Conservation (phyloP, 345 rosid species). For the Pseudoturritis turrita region DNA sequence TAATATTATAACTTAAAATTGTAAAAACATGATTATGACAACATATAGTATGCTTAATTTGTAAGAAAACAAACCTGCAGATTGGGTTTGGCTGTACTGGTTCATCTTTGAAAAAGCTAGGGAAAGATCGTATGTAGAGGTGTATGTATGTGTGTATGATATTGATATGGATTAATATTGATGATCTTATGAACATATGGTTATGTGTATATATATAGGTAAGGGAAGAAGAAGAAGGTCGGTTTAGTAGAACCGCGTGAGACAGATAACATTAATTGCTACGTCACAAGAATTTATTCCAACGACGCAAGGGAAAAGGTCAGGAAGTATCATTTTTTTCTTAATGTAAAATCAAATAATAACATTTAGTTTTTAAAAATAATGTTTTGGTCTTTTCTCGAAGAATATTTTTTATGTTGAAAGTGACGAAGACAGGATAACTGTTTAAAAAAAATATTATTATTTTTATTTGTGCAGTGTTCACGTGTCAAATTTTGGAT, state of each 20-base stretch:
- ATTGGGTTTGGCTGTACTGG: slow-evolving; percentile 23
- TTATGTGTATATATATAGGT: neutral
- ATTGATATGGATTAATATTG: neutral
- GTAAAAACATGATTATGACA: neutral
- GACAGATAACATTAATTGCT: neutral
- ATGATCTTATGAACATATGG: neutral
- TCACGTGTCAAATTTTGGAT: neutral
- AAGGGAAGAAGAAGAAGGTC: slow-evolving; percentile 3
- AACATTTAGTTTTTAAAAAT: neutral
- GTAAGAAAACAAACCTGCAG: slow-evolving; percentile 14
- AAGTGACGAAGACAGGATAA: neutral
- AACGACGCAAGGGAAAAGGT: neutral
- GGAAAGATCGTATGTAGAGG: neutral
- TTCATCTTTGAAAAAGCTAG: slow-evolving; percentile 6
- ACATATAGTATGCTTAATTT: neutral
- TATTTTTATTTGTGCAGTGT: neutral
- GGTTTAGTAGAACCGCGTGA: slow-evolving; percentile 29
- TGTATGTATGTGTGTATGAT: neutral
- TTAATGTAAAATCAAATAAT: neutral
- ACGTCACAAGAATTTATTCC: neutral
- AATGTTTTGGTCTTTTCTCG: neutral
- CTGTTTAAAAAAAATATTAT: neutral
- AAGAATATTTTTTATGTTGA: neutral
- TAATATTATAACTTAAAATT: neutral
- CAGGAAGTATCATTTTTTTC: neutral